Evolutionary conservation across 768 basidiomycete species (phyloP), one percentile per base, ranked within the genome.

Genomic region (Boletus rex-veris): DNA sequence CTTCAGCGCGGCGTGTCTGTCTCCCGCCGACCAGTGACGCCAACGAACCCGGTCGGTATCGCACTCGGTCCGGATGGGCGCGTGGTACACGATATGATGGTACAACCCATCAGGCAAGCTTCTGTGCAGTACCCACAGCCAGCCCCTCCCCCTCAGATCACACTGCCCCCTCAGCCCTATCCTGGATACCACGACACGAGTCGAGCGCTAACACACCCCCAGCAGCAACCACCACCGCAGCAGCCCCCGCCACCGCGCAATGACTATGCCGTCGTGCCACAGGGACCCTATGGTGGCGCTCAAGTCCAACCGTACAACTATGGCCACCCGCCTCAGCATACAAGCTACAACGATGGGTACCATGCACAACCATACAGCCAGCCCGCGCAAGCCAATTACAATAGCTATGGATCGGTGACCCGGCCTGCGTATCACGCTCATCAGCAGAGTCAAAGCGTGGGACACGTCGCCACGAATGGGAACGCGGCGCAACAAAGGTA

Each of bases 41-140:
- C 86, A 53, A 87, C 87, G 30, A 91, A 88, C 53, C 76, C 77
- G n/a, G 78, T 91, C 4, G 92, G 94, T 4, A 95, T 96, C 55
- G 80, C 83, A 3, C 75, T 96, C 3, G 92, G 92, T 58, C 84
- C 86, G 0, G 81, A 75, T 53, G 94, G 93, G 8, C 79, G 85
- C 14, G 94, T 96, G 6, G 74, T 86, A 35, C 83, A 87, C 55
- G 94, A 96, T 69, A 78, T 81, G 38, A 84, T 93, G 83, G 59
- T 80, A 80, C 56, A 74, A 70, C 53, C 63, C 0, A 35, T 33
- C 1, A 60, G 55, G 2, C 60, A 53, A 12, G 30, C 53, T 5
- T 5, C 43, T 4, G 7, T 15, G 30, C 63, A 65, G 19, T 68
- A 59, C 41, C 16, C 48, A 11, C 60, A 53, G 9, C 41, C 54